Conservation (phyloP, 1,284 basidiomycete genomes). For the Naganishia liquefaciens region DNA sequence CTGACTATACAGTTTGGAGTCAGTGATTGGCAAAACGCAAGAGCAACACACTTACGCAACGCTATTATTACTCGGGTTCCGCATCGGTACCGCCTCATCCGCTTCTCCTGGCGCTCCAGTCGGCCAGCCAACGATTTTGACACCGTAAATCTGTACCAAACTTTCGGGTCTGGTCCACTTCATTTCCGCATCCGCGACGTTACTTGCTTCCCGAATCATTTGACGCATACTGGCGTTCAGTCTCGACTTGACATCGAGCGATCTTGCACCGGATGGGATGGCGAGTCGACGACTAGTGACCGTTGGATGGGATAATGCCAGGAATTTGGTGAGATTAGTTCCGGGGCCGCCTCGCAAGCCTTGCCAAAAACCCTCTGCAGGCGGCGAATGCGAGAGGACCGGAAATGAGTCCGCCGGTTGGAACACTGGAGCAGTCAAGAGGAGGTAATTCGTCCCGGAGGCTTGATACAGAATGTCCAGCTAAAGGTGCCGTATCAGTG, state of each 20-base stretch:
- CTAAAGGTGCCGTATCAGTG: background rate
- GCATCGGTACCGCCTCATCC: conserved; percentile 31
- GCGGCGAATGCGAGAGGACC: conserved; percentile 28
- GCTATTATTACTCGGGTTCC: conserved; percentile 35
- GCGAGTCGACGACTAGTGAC: conserved; percentile 34
- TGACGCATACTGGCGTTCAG: conserved; percentile 33
- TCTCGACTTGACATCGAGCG: conserved; percentile 35
- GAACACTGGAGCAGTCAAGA: conserved; percentile 34
- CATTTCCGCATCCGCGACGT: conserved; percentile 36
- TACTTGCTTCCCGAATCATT: conserved; percentile 31
- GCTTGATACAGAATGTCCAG: conserved; percentile 19
- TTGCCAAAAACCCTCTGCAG: conserved; percentile 32
- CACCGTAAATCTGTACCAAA: conserved; percentile 32
- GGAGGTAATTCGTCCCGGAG: conserved; percentile 33
- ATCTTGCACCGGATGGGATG: conserved; percentile 29
- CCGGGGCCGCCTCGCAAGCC: conserved; percentile 31
- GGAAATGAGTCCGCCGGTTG: conserved; percentile 29
- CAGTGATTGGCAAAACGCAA: background rate
- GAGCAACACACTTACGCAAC: conserved; percentile 18
- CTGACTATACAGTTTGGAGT: conserved; percentile 14
- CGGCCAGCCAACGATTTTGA: conserved; percentile 36
- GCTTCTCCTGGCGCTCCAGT: conserved; percentile 15
- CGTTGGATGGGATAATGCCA: conserved; percentile 31
- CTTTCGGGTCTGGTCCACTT: conserved; percentile 36
- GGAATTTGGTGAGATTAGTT: conserved; percentile 34